Evolutionary conservation across 257 asterid genomes (phyloP).

Genomic region (Coffea eugenioides): DNA sequence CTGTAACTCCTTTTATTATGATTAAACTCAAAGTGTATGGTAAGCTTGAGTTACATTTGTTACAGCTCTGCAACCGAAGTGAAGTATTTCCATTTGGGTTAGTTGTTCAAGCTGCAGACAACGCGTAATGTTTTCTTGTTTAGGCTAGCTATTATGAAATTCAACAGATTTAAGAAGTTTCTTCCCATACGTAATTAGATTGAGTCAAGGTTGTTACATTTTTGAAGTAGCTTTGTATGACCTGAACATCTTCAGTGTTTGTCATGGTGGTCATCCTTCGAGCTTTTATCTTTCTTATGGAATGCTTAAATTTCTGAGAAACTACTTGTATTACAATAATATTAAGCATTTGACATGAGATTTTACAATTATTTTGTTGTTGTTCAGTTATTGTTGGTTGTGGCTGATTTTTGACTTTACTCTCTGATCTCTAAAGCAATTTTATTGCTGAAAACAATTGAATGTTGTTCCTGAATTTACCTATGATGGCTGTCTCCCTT

Average conservation of each 20-base stretch:
- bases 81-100: background rate
- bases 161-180: background rate
- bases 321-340: background rate
- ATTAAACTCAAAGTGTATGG: background rate
- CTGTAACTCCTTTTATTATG: background rate
- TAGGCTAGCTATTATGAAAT: background rate
- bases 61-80: background rate
- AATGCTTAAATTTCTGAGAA: background rate
- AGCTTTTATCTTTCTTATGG: background rate
- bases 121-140: no score
- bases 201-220: background rate
- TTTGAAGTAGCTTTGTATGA: constrained; percentile 1
- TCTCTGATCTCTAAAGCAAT: background rate
- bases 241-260: background rate
- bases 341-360: background rate
- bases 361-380: background rate
- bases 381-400: background rate
- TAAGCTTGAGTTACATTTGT: constrained; percentile 1
- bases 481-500: background rate
- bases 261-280: background rate
- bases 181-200: background rate
- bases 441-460: background rate
- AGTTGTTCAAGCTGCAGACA: background rate
- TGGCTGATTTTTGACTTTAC: background rate
- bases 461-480: background rate